phyloP scores from a whole-genome alignment of 352 stramenopile species.

The Plasmopara viticola region DNA sequence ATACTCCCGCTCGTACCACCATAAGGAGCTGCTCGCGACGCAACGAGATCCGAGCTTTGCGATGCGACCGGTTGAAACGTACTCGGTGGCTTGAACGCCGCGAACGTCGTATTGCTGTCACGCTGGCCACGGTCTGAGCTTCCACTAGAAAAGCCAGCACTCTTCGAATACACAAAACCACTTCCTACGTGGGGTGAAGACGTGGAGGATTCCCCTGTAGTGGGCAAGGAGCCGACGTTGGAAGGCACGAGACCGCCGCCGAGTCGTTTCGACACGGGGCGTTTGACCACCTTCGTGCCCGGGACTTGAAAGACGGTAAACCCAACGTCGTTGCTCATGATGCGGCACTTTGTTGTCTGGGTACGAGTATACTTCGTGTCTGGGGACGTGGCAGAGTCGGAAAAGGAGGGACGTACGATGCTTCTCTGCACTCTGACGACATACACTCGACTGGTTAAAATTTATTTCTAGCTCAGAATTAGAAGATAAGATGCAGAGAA shows the following conservation, averaged over 20 bases:
- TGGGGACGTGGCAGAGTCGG: not conserved
- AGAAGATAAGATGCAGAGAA: not conserved
- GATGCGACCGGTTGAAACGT: slow-evolving; percentile 17
- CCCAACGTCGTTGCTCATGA: slow-evolving; percentile 37
- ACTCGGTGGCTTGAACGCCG: slow-evolving; percentile 31
- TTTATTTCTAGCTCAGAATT: not conserved
- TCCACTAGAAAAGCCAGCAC: slow-evolving; percentile 9
- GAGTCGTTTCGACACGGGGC: slow-evolving; percentile 13
- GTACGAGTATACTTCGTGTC: not conserved
- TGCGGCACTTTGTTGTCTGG: slow-evolving; percentile 3
- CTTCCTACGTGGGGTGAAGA: slow-evolving; percentile 5
- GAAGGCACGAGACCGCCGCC: slow-evolving; percentile 19
- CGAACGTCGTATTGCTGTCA: slow-evolving; percentile 30
- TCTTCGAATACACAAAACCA: slow-evolving; percentile 7
- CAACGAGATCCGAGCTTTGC: slow-evolving; percentile 9
- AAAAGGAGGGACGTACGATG: slow-evolving; percentile 2
- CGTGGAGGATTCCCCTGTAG: slow-evolving; percentile 16
- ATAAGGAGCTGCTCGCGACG: slow-evolving; percentile 17
- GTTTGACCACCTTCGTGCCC: slow-evolving; percentile 29
- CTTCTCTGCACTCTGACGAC: slow-evolving; percentile 6
- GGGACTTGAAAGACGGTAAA: slow-evolving; percentile 72
- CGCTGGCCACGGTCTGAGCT: slow-evolving; percentile 22
- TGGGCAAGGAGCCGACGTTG: slow-evolving; percentile 11
- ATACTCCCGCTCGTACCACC: slow-evolving; percentile 24
- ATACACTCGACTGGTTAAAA: not conserved